A percentile compares a stretch with the other conserved stretches of the same genome.
phyloP scores from a whole-genome alignment of 805 yeast species.

The Clavispora vitiphila region DNA sequence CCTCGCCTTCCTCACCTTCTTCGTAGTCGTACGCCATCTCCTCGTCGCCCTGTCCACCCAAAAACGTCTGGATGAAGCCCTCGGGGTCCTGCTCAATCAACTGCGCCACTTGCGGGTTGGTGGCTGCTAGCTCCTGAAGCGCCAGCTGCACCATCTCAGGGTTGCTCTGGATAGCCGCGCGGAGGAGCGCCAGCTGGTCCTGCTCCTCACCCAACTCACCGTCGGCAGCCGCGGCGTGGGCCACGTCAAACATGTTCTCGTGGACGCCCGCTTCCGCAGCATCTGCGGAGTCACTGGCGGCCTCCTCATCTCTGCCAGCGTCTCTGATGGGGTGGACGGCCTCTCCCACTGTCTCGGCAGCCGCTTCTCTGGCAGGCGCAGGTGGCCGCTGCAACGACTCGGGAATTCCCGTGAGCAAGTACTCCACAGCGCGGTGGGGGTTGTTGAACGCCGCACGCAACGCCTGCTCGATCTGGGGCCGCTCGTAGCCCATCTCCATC shows the following conservation, averaged over 20 bases:
- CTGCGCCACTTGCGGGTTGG: conserved; percentile 81
- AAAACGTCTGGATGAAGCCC: conserved; percentile 68
- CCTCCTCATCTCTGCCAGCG: conserved; percentile 10
- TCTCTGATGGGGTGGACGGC: background rate
- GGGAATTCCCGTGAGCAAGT: conserved; percentile 85
- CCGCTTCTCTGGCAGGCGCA: conserved; percentile 10
- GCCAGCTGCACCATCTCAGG: conserved; percentile 86
- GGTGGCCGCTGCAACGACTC: conserved; percentile 45
- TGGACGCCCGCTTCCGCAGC: conserved; percentile 2
- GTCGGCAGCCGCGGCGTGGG: conserved; percentile 26
- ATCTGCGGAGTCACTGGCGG: background rate
- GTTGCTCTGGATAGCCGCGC: conserved; percentile 75
- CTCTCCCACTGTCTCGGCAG: conserved; percentile 8
- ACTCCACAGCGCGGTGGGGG: conserved; percentile 97
- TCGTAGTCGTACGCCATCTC: conserved; percentile 28
- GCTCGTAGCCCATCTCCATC: conserved; percentile 94
- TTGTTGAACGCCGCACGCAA: conserved; percentile 93
- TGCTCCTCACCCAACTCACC: conserved; percentile 34
- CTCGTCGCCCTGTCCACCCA: conserved; percentile 58
- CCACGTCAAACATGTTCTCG: conserved; percentile 53
- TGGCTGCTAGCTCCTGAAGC: conserved; percentile 72
- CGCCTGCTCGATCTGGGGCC: conserved; percentile 84
- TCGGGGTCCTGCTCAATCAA: conserved; percentile 85
- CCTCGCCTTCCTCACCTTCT: conserved; percentile 31
- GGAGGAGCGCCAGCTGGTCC: conserved; percentile 49